Percentiles rank a stretch among this genome's conserved stretches.
phyloP scores from a whole-genome alignment of 495 filamentous ascomycete species.

The Aspergillus diversus region DNA sequence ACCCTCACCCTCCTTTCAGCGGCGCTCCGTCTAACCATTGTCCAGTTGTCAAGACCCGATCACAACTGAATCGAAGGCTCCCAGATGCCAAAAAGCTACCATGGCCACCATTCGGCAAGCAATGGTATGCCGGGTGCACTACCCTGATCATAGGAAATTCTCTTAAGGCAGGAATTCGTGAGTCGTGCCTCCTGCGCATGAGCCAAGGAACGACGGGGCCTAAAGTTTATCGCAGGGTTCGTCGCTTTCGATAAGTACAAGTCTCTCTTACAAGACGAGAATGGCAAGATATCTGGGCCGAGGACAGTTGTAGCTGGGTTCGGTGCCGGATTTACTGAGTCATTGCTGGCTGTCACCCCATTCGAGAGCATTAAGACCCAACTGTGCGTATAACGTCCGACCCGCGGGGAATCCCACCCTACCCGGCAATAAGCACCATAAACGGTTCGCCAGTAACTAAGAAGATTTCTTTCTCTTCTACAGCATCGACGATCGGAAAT shows the following conservation, averaged over 20 bases:
- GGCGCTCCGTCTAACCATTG: slow-evolving; percentile 23
- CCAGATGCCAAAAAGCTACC: slow-evolving; percentile 83
- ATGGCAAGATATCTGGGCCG: slow-evolving; percentile 89
- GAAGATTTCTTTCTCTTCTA: slow-evolving; percentile 4
- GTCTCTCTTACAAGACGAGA: slow-evolving; percentile 74
- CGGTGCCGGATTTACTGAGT: slow-evolving; percentile 93
- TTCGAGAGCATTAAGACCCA: slow-evolving; percentile 99
- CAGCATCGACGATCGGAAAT: slow-evolving; percentile 95
- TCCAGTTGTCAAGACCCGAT: slow-evolving; percentile 88
- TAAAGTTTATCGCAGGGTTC: slow-evolving; percentile 63
- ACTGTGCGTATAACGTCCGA: slow-evolving; percentile 52
- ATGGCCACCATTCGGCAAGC: slow-evolving; percentile 89
- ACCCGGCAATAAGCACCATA: not conserved
- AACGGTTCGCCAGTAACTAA: not conserved
- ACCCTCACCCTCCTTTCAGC: not conserved
- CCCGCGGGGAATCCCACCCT: not conserved
- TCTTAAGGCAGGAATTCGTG: slow-evolving; percentile 91
- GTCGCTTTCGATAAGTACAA: slow-evolving; percentile 96
- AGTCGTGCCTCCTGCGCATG: slow-evolving; percentile 28
- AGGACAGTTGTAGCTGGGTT: slow-evolving; percentile 92
- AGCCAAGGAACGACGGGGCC: slow-evolving; percentile 13
- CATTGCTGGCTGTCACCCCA: slow-evolving; percentile 89
- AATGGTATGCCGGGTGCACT: slow-evolving; percentile 98
- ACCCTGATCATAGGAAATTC: slow-evolving; percentile 97
- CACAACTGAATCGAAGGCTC: slow-evolving; percentile 88